Base-by-base conservation (phyloP, 768 basidiomycete species). In the Cytidiella melzeri region DNA sequence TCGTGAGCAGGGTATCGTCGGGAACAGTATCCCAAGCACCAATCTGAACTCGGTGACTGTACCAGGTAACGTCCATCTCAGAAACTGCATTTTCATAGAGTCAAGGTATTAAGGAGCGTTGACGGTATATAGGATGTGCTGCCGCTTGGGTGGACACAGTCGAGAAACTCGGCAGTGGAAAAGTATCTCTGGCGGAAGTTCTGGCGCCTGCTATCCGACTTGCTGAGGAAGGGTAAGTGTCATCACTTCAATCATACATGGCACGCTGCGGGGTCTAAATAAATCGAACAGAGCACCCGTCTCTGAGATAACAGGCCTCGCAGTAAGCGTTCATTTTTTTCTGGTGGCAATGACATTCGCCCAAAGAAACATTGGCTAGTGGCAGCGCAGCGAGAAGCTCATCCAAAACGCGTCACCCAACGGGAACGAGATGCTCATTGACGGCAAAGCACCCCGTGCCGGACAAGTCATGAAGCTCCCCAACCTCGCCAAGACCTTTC, bases 131-230 rank as follows among this genome's bases (percentile, higher is more conserved):
- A 79, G 93, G 95, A 44, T 87, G 89, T n/a, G 90, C 94, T 3
- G 89, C 92, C 27, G 92, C 92, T 13, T 98, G 95, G 94, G 73
- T 89, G 15, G 96, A 97, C 64, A 88, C 92, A 0, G 74, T 97
- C 27, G 79, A 88, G 52, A 70, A 72, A 34, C 81, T 96, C 47
- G 95, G 95, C 15, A 89, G 82, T 54, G 86, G 90, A 9, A 81
- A 78, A 51, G 48, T 87, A 3, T 70, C 68, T 1, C 55, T 84
- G 41, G 77, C 76, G 3, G 89, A 97, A 13, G 74, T 93, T 25
- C 73, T 98, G 21, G 85, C 70, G 21, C 96, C 96, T 47, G 96
- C 94, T 2, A 96, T 96, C 50, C 73, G 84, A 36, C 70, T 98
- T 47, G 96, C 94, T 5, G 90, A 95, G 63, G 85, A 91, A 66